phyloP scores from a whole-genome alignment of 495 filamentous ascomycete species.

The Clohesyomyces aquaticus region DNA sequence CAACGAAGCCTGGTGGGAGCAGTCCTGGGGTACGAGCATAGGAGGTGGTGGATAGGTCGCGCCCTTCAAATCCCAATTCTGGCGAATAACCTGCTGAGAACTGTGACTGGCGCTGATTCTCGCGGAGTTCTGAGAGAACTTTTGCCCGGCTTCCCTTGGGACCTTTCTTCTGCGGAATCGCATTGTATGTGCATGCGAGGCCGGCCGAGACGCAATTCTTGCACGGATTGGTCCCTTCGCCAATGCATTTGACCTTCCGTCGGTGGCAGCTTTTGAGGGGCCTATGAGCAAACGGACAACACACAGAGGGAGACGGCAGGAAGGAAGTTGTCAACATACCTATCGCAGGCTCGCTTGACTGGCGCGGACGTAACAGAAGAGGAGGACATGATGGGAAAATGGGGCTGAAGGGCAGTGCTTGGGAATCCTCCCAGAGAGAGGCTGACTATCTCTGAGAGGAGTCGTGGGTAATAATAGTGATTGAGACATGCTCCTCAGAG shows the following conservation, averaged over 20 bases:
- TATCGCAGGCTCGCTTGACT: constrained; percentile 42
- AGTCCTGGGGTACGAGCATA: constrained; percentile 55
- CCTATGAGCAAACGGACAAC: background rate
- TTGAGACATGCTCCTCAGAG: constrained; percentile 18
- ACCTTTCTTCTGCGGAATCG: constrained; percentile 85
- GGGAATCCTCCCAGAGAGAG: constrained; percentile 14
- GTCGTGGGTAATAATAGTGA: constrained; percentile 17
- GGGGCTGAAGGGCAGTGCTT: background rate
- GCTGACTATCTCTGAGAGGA: constrained; percentile 18
- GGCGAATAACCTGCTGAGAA: constrained; percentile 48
- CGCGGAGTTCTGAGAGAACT: constrained; percentile 75
- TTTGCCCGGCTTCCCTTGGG: constrained; percentile 82
- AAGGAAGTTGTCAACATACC: constrained; percentile 24
- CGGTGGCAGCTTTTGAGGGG: constrained; percentile 62
- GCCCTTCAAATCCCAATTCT: constrained; percentile 48
- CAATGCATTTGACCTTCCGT: constrained; percentile 75
- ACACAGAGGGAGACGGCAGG: background rate
- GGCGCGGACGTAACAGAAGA: constrained; percentile 25
- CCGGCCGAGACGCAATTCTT: constrained; percentile 69
- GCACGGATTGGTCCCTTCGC: constrained; percentile 69
- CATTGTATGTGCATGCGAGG: constrained; percentile 76
- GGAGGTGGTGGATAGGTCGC: constrained; percentile 48
- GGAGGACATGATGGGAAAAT: constrained; percentile 26
- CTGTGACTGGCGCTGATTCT: constrained; percentile 65
- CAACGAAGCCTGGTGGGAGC: constrained; percentile 63